These are phyloP conservation scores for Lineolata rhizophorae DNA, from an alignment of 495 filamentous ascomycete genomes.

Conservation along the genomic window DNA sequence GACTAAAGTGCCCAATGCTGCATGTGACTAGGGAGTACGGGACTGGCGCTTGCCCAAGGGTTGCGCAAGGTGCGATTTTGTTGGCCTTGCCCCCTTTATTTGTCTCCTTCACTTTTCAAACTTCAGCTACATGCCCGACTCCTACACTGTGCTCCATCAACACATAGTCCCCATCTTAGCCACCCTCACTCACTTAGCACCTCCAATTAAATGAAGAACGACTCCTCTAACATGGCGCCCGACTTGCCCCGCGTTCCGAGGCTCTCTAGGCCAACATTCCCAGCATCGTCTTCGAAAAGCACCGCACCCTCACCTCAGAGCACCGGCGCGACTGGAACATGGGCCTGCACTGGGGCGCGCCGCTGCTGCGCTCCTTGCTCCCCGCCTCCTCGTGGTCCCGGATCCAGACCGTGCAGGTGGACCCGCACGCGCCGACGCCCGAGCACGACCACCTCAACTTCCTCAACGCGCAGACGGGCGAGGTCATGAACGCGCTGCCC, in stretches of 20 bases:
- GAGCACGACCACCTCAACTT: conserved; percentile 19
- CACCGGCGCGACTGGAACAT: conserved; percentile 31
- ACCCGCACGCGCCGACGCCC: conserved; percentile 16
- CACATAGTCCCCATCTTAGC: no score
- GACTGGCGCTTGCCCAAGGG: conserved; percentile 10
- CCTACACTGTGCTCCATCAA: no score
- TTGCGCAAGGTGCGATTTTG: conserved; percentile 7
- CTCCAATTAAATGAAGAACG: no score
- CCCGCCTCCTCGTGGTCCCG: conserved; percentile 15
- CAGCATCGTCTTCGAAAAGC: conserved; percentile 27
- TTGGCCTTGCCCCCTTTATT: background rate
- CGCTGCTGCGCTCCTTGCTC: conserved; percentile 20
- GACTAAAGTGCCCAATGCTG: no score
- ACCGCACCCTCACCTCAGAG: conserved; percentile 18
- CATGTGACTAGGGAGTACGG: conserved; percentile 5
- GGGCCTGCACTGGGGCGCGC: conserved; percentile 29
- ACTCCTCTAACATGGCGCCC: no score
- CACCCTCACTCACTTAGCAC: no score
- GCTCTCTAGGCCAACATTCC: conserved; percentile 29
- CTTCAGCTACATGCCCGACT: no score
- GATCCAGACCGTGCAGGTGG: conserved; percentile 21
- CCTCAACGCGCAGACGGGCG: conserved; percentile 27
- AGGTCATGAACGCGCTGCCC: conserved; percentile 17
- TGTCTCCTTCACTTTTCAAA: no score
- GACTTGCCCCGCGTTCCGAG: no score